phyloP scores from a whole-genome alignment of 108 stramenopile species.

The Cyclotella atomus region DNA sequence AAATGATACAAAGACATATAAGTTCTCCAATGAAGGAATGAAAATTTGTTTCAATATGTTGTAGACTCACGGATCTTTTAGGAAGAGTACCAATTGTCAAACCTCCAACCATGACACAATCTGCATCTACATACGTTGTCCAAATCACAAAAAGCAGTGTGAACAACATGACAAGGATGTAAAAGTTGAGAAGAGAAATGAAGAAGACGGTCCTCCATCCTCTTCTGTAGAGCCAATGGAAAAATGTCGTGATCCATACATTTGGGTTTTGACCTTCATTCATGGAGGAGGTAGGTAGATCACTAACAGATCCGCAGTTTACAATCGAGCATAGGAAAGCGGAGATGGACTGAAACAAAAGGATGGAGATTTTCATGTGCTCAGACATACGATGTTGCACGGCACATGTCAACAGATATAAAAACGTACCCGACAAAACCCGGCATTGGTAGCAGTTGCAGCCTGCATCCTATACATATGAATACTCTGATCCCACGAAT shows the following conservation, averaged over 20 bases:
- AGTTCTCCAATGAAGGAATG: neutral
- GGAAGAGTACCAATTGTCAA: conserved; percentile 1
- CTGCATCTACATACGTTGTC: conserved; percentile 29
- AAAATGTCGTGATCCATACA: conserved; percentile 39
- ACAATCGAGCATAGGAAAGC: conserved; percentile 20
- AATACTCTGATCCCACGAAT: conserved; percentile 1
- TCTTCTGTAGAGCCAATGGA: conserved; percentile 43
- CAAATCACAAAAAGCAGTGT: conserved; percentile 24
- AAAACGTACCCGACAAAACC: too few relatives aligned
- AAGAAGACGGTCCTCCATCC: conserved; percentile 36
- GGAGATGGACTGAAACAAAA: too few relatives aligned
- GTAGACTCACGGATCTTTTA: neutral
- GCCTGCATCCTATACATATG: conserved; percentile 24
- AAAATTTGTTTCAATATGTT: neutral
- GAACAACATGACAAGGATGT: conserved; percentile 32
- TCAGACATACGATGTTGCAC: too few relatives aligned
- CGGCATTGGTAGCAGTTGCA: conserved; percentile 9
- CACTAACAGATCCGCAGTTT: conserved; percentile 32
- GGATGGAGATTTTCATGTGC: too few relatives aligned
- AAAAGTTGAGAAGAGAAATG: conserved; percentile 20
- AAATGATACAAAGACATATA: neutral
- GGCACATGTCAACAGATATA: too few relatives aligned
- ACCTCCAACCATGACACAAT: conserved; percentile 33
- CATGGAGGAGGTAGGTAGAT: conserved; percentile 19
- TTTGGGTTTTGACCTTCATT: conserved; percentile 13